A percentile compares a stretch with the other conserved stretches of the same genome.
Evolutionary conservation across 2,329 filamentous ascomycete species (phyloP).

Genomic region (Phialophora macrospora): DNA sequence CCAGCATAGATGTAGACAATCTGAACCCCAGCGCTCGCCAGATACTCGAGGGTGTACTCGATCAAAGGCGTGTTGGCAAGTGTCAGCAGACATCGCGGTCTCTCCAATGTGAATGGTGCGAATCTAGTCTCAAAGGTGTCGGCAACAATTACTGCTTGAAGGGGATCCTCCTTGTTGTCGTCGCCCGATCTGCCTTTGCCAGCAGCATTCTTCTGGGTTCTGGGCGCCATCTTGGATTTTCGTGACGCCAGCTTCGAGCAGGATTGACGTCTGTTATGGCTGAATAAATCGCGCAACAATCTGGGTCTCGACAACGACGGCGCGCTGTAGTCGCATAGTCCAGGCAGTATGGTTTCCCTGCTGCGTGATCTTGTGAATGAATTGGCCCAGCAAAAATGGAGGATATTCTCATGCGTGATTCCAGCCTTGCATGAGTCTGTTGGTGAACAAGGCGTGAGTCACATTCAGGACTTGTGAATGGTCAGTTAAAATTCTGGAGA

Average conservation of each 20-base stretch:
- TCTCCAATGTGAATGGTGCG: slow-evolving; percentile 84
- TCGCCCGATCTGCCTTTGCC: slow-evolving; percentile 53
- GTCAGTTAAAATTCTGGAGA: slow-evolving; percentile 14
- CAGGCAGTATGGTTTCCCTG: not conserved
- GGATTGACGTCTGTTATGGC: not conserved
- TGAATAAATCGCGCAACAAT: not conserved
- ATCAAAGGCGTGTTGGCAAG: slow-evolving; percentile 93
- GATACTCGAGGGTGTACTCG: slow-evolving; percentile 96
- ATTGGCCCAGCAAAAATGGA: not conserved
- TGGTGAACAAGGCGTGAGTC: slow-evolving; percentile 17
- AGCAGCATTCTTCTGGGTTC: slow-evolving; percentile 41
- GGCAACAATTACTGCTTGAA: slow-evolving; percentile 78
- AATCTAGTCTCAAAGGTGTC: slow-evolving; percentile 96
- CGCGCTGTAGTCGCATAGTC: slow-evolving; percentile 12
- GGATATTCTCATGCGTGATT: not conserved
- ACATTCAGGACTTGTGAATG: slow-evolving; percentile 17
- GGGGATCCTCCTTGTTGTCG: slow-evolving; percentile 65
- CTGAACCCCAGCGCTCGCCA: slow-evolving; percentile 92
- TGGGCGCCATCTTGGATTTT: slow-evolving; percentile 35
- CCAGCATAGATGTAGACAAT: slow-evolving; percentile 93
- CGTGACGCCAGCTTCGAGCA: too few relatives aligned
- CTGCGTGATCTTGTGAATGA: not conserved
- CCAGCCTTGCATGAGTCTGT: slow-evolving; percentile 7
- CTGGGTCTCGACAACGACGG: not conserved
- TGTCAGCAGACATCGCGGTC: slow-evolving; percentile 89